These are phyloP conservation scores for Cymbidium sinense DNA, from an alignment of 106 monocot species.

Conservation along the genomic window DNA sequence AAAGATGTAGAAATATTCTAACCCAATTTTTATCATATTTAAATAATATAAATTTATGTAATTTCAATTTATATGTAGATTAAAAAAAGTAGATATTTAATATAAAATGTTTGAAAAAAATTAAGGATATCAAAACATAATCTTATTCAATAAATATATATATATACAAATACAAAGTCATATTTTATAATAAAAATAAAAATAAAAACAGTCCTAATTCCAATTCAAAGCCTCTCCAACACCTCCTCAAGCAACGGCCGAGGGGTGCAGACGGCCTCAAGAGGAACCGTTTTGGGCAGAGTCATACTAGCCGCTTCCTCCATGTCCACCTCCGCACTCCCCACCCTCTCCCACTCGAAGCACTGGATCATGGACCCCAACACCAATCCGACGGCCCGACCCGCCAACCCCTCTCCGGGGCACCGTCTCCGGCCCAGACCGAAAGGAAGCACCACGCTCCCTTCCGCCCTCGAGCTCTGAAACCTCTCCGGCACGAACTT, in stretches of 20 bases:
- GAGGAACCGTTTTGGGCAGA: constrained; percentile 10
- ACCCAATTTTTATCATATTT: too few species aligned
- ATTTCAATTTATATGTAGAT: too few species aligned
- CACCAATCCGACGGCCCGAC: constrained; percentile 8
- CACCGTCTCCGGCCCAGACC: constrained; percentile 17
- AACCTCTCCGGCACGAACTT: constrained; percentile 33
- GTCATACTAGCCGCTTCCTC: constrained; percentile 10
- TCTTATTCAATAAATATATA: too few species aligned
- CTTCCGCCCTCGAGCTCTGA: neutral
- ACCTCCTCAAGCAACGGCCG: neutral
- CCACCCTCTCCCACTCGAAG: constrained; percentile 29
- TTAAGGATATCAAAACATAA: too few species aligned
- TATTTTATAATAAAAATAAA: too few species aligned
- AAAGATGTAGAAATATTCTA: too few species aligned
- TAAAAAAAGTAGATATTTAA: too few species aligned
- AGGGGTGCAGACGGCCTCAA: constrained; percentile 19
- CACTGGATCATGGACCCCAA: constrained; percentile 29
- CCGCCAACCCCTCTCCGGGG: constrained; percentile 17
- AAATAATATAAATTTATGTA: too few species aligned
- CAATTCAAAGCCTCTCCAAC: neutral
- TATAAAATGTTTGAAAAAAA: too few species aligned
- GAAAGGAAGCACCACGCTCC: neutral
- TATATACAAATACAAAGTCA: too few species aligned
- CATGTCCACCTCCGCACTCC: constrained; percentile 21
- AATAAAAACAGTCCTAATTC: too few species aligned